These are phyloP conservation scores for Paecilomyces niveus DNA, from an alignment of 2,329 filamentous ascomycete genomes.

Conservation along the genomic window DNA sequence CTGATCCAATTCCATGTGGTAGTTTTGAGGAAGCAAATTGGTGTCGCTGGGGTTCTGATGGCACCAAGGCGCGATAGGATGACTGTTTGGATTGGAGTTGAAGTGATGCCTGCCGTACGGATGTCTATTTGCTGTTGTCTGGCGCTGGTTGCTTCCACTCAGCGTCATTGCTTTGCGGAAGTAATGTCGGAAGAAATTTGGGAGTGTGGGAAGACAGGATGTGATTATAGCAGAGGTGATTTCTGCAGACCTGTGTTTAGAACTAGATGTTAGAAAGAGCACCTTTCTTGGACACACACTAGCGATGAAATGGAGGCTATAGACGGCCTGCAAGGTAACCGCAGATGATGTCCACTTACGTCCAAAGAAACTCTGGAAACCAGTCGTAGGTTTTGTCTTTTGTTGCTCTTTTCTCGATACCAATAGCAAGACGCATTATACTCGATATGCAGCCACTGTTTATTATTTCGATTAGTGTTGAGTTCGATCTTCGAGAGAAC, in stretches of 20 bases:
- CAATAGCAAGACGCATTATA: slow-evolving; percentile 16
- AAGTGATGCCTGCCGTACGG: background rate
- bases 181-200: slow-evolving; percentile 15
- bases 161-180: slow-evolving; percentile 7
- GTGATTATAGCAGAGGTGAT: slow-evolving; percentile 18
- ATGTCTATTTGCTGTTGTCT: background rate
- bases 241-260: slow-evolving; percentile 13
- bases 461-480: background rate
- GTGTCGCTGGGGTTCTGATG: background rate
- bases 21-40: background rate
- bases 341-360: slow-evolving; percentile 9
- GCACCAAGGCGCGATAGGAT: background rate
- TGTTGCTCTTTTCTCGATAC: slow-evolving; percentile 10
- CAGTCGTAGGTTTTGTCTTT: slow-evolving; percentile 16
- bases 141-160: background rate
- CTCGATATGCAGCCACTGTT: slow-evolving; percentile 15
- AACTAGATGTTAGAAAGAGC: background rate
- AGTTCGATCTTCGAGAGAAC: background rate
- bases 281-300: too few species aligned
- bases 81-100: background rate
- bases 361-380: slow-evolving; percentile 19
- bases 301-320: too few species aligned
- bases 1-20: background rate
- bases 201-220: slow-evolving; percentile 16
- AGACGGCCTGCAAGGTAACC: background rate